Base-by-base conservation (phyloP, 1,139 yeast genomes). In the Geotrichum carabidarum region DNA sequence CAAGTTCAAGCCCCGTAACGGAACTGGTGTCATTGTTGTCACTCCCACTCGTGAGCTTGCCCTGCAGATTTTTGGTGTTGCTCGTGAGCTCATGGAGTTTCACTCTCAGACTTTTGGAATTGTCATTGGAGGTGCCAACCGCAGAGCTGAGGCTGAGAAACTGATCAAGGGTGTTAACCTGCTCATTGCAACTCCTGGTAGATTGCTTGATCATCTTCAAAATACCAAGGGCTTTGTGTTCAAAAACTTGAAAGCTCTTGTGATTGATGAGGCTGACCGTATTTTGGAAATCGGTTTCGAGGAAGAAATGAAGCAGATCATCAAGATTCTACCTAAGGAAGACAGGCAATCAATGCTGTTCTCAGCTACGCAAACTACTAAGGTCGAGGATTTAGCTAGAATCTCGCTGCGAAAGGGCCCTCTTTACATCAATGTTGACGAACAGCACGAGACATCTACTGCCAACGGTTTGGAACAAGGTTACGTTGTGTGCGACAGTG, bases 401-500 rank as follows among this genome's bases (percentile, higher is more conserved):
- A 93, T 94, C 54, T 93, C 99, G 5, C 78, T 94, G 64, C 83
- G 96, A 70, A 85, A 93, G 51, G 98, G 98, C 44, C 99, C 99
- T 17, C 79, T 94, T 59, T 94, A 91, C 72, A 93, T 93, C 62
- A 93, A 93, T 65, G 99, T 94, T 56, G 96, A 86, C 58, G 86
- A 88, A 50, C 89, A 86, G 67, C 69, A 71, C 22, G 90, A 81
- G 46, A 82, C 81, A 1, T 89, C 97, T 2, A 93, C 99, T 2
- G 99, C 91, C 6, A 96, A 90, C 66, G 98, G 98, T 43, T 77
- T 93, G 65, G 99, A 93, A 72, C 99, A 93, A 74, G 99, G 99
- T 40, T 93, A 93, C 70, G 99, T 94, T 59, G 96, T 88, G 9
- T 93, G 98, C 72, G 99, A 93, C 49, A 86, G 95, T 55, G 99